phyloP scores from a whole-genome alignment of 2,329 filamentous ascomycete genomes.

The Lasiodiplodia sp. region DNA sequence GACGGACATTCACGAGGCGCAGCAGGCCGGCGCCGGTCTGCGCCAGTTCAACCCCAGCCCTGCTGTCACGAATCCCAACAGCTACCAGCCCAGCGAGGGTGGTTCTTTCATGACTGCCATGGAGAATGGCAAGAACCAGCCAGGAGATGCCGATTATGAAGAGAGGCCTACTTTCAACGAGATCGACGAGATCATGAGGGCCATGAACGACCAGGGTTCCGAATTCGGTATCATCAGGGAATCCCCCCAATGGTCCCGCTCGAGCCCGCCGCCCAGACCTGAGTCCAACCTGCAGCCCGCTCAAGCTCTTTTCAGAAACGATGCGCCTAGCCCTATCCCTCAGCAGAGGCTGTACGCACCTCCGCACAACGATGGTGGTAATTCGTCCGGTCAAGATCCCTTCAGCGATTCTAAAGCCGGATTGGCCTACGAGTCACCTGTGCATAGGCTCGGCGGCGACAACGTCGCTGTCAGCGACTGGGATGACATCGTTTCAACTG shows the following conservation, averaged over 20 bases:
- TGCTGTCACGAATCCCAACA: constrained; percentile 38
- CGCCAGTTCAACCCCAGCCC: constrained; percentile 45
- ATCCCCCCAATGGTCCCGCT: constrained; percentile 23
- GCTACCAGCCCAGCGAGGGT: constrained; percentile 49
- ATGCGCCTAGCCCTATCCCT: constrained; percentile 77
- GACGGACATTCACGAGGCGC: constrained; percentile 32
- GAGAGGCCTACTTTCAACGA: constrained; percentile 72
- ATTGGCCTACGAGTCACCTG: constrained; percentile 60
- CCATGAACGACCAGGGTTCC: constrained; percentile 77
- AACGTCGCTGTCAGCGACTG: constrained; percentile 83
- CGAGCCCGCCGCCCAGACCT: constrained; percentile 35
- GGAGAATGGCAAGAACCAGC: constrained; percentile 42
- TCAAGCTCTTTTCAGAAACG: constrained; percentile 65
- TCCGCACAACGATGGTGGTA: constrained; percentile 28
- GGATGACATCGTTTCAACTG: constrained; percentile 84
- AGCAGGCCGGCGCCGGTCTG: constrained; percentile 23
- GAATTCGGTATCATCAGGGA: constrained; percentile 75
- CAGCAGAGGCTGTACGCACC: constrained; percentile 56
- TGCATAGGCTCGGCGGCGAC: constrained; percentile 70
- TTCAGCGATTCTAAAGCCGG: constrained; percentile 69
- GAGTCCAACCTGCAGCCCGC: constrained; percentile 42
- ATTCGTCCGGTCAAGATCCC: constrained; percentile 57
- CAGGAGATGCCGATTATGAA: constrained; percentile 46
- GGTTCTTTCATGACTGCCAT: constrained; percentile 49
- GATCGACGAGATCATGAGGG: constrained; percentile 91